Base-by-base conservation (phyloP, 2,329 filamentous ascomycete species). In the Aspergillus piperis region DNA sequence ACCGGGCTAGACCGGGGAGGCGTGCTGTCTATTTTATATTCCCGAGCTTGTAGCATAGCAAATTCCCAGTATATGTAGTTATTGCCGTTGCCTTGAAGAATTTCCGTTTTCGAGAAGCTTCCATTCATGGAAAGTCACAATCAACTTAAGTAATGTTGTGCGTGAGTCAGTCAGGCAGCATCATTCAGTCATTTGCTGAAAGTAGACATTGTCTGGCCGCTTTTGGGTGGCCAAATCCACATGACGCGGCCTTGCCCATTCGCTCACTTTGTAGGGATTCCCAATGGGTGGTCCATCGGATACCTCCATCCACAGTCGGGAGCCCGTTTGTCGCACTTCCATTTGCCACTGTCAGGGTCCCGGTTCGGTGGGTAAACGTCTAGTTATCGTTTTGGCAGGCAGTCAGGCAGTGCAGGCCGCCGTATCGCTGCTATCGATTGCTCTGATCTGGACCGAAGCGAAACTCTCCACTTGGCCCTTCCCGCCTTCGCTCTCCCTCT, bases 41-140 rank as follows among this genome's bases (percentile, higher is more conserved):
- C 56, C 57, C 52, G 61, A 61, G 63, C 66, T 66, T 70, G 70
- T 69, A 73, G 67, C 70, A 69, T 69, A 73, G 68, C 71, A 70
- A 70, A 73, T 74, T 72, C 68, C 68, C 68, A 62, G 60, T 48
- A 60, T 63, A 67, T 73, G 71, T 75, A 74, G 70, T 71, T 74
- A 73, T 71, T 67, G 57, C 50, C 38, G 54, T 58, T 63, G 27
- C 39, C 41, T 39, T 41, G 52, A 56, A 21, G 44, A 36, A 47
- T 13, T 36, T 36, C 32, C 11, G 32, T 36, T 59, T 59, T 42
- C 52, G 15, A 55, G 53, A 44, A 38, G 13, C 32, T 55, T 44
- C 27, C 30, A 19, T 11, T 58, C 25, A 38, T 55, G 25, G 51
- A 38, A 8, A 4, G 30, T 23, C 17, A 52, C 6, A 39, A 13